A percentile compares a stretch with the other conserved stretches of the same genome.
These are phyloP conservation scores for Trypanosoma melophagium DNA, from an alignment of 208 protist genomes.

Conservation along the genomic window DNA sequence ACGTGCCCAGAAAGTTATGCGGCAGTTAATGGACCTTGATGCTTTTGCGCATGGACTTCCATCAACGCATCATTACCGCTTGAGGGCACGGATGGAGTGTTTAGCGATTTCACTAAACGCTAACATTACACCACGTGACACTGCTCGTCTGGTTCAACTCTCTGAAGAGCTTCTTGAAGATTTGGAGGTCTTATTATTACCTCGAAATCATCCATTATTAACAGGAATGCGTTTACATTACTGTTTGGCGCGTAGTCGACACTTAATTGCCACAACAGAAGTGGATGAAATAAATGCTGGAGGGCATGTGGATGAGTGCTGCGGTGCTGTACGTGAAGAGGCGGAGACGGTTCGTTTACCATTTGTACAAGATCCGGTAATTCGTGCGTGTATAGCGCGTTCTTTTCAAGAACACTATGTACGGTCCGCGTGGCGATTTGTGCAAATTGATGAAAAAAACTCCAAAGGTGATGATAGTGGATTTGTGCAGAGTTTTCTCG, in stretches of 20 bases:
- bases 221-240: slow-evolving; percentile 74
- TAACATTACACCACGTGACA: slow-evolving; percentile 28
- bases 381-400: slow-evolving; percentile 57
- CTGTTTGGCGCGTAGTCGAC: slow-evolving; percentile 52
- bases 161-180: slow-evolving; percentile 52
- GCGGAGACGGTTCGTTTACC: slow-evolving; percentile 45
- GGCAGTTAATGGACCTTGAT: slow-evolving; percentile 51
- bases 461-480: slow-evolving; percentile 13
- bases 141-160: slow-evolving; percentile 40
- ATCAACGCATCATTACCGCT: slow-evolving; percentile 53
- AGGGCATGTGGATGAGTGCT: slow-evolving; percentile 40
- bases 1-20: slow-evolving; percentile 30
- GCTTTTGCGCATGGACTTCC: slow-evolving; percentile 33
- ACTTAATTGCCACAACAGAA: slow-evolving; percentile 33
- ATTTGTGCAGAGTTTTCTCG: slow-evolving; percentile 46
- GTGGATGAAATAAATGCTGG: slow-evolving; percentile 23
- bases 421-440: slow-evolving; percentile 23
- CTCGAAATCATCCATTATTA: slow-evolving; percentile 51
- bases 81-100: slow-evolving; percentile 46
- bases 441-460: slow-evolving; percentile 9
- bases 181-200: slow-evolving; percentile 46
- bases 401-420: slow-evolving; percentile 81
- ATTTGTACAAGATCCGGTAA: slow-evolving; percentile 51
- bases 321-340: slow-evolving; percentile 65
- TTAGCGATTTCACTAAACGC: slow-evolving; percentile 46